Percentiles rank a stretch among this genome's conserved stretches.
These are phyloP conservation scores for Raphidocelis subcapitata DNA, from an alignment of 139 green algal species.

Conservation along the genomic window DNA sequence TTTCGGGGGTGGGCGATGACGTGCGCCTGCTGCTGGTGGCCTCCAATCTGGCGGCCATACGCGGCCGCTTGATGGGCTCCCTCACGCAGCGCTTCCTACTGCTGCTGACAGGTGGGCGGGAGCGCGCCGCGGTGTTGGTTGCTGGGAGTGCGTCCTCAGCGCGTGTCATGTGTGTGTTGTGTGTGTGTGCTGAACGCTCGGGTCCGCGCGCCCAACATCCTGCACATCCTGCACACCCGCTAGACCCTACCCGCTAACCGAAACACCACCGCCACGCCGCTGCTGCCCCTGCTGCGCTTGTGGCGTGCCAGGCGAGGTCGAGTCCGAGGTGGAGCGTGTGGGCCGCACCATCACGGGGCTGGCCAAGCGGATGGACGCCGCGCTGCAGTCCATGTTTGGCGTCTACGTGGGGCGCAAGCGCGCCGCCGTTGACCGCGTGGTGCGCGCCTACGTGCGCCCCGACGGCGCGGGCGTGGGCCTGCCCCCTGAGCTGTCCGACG, in stretches of 20 bases:
- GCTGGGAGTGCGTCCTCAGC: no score
- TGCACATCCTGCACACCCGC: no score
- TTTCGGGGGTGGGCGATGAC: constrained; percentile 8
- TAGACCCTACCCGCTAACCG: no score
- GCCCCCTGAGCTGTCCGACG: constrained; percentile 5
- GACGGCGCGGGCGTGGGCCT: constrained; percentile 8
- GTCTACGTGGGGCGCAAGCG: constrained; percentile 17
- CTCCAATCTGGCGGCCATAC: constrained; percentile 19
- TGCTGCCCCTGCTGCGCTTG: no score
- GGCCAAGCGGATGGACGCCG: constrained; percentile 4
- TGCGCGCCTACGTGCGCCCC: constrained; percentile 8
- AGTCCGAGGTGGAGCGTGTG: constrained; percentile 26
- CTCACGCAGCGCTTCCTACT: constrained; percentile 31
- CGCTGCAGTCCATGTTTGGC: constrained; percentile 6
- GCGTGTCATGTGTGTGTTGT: no score
- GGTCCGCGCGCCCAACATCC: no score
- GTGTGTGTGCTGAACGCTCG: no score
- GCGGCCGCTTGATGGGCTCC: constrained; percentile 9
- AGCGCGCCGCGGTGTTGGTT: neutral
- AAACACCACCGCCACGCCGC: no score
- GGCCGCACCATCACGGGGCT: constrained; percentile 7
- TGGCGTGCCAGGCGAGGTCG: constrained; percentile 13
- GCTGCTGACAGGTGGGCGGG: constrained; percentile 20
- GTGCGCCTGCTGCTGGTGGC: constrained; percentile 21
- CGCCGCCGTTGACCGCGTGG: constrained; percentile 6